Percentiles rank a stretch among this genome's conserved stretches.
phyloP scores from a whole-genome alignment of 192 early-diverging fungal genomes.

The Entomortierella parvispora region DNA sequence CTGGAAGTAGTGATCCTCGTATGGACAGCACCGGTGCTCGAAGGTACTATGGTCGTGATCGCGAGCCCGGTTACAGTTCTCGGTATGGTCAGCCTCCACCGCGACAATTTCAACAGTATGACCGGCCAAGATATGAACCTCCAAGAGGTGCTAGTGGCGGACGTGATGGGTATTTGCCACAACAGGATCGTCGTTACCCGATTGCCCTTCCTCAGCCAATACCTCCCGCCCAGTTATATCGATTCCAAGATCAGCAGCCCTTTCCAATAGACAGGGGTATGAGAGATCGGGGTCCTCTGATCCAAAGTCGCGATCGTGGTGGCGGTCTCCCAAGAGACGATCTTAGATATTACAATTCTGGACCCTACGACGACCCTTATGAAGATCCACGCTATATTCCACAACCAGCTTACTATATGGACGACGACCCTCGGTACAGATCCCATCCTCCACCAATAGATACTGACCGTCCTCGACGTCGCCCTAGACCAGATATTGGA shows the following conservation, averaged over 20 bases:
- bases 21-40: background rate
- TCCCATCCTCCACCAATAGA: background rate
- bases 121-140: background rate
- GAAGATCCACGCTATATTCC: background rate
- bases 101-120: too few species aligned
- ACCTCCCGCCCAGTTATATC: slow-evolving; percentile 23
- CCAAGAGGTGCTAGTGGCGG: background rate
- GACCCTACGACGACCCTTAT: background rate
- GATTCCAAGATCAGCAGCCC: slow-evolving; percentile 16
- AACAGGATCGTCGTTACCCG: slow-evolving; percentile 27
- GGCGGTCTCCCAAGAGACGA: background rate
- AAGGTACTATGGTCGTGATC: background rate
- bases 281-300: background rate
- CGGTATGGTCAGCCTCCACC: too few species aligned
- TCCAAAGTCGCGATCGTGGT: background rate
- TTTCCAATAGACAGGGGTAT: slow-evolving; percentile 6
- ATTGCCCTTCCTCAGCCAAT: slow-evolving; percentile 17
- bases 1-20: slow-evolving; percentile 17
- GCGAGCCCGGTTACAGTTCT: background rate
- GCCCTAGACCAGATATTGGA: background rate
- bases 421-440: background rate
- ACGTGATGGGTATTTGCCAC: background rate
- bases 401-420: too few species aligned
- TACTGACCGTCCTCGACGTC: background rate
- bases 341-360: background rate